These are phyloP conservation scores for Heliamphora exappendiculata DNA, from an alignment of 148 eudicot species.

Conservation along the genomic window DNA sequence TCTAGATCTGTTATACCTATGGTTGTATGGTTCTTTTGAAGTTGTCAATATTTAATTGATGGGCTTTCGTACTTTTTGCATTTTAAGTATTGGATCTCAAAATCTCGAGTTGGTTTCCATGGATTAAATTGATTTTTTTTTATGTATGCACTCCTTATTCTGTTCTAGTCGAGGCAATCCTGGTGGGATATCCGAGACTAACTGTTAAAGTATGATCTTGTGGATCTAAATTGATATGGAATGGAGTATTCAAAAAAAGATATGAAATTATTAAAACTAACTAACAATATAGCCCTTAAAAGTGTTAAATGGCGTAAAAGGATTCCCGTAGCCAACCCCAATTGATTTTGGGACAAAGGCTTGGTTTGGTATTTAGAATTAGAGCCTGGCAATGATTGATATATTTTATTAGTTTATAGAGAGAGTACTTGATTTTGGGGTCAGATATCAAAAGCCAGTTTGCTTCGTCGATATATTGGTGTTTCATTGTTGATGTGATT, in stretches of 20 bases:
- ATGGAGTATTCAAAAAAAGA: too few species aligned
- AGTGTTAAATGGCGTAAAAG: too few species aligned
- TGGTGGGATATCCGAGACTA: neutral
- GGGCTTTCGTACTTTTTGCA: neutral
- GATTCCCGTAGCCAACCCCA: too few species aligned
- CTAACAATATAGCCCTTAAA: too few species aligned
- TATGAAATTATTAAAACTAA: too few species aligned
- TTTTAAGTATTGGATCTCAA: slow-evolving; percentile 2
- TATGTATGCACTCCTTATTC: neutral
- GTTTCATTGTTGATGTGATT: neutral
- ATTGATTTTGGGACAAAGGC: too few species aligned
- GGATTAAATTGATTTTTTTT: neutral
- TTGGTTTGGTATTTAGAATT: neutral
- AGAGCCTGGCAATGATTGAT: neutral
- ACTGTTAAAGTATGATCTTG: too few species aligned
- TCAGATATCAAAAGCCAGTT: neutral
- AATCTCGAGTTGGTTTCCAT: neutral
- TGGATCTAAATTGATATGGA: too few species aligned
- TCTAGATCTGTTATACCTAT: neutral
- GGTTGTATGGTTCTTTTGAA: neutral
- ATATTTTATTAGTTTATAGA: neutral
- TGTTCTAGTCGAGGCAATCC: neutral
- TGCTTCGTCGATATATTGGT: neutral
- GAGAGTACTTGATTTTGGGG: neutral
- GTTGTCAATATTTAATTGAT: neutral